These are phyloP conservation scores for Pleurotus platypus DNA, from an alignment of 768 basidiomycete genomes.

Conservation along the genomic window DNA sequence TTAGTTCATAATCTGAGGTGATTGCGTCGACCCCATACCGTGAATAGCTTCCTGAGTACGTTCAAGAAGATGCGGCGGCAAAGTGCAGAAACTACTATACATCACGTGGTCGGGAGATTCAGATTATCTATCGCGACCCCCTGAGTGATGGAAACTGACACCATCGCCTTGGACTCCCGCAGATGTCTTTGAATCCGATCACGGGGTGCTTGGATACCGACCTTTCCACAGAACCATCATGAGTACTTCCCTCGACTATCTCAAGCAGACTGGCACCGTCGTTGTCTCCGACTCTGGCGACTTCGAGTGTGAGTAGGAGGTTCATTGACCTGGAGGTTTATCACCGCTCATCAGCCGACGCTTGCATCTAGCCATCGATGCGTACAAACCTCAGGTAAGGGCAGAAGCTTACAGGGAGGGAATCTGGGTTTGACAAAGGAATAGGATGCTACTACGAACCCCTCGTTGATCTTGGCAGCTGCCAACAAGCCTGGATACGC, in stretches of 20 bases:
- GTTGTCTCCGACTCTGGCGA: slow-evolving; percentile 98
- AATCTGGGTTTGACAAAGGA: slow-evolving; percentile 8
- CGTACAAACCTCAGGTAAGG: slow-evolving; percentile 87
- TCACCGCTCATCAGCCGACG: slow-evolving; percentile 18
- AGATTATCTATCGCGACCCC: too few relatives aligned
- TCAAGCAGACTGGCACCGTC: slow-evolving; percentile 91
- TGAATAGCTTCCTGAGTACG: too few relatives aligned
- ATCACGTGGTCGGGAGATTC: too few relatives aligned
- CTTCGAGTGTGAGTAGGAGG: slow-evolving; percentile 66
- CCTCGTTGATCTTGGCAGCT: slow-evolving; percentile 90
- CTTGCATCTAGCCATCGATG: slow-evolving; percentile 72
- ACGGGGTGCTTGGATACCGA: too few relatives aligned
- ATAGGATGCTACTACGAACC: slow-evolving; percentile 98
- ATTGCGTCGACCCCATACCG: too few relatives aligned
- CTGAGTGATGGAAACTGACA: too few relatives aligned
- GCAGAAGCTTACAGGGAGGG: neutral
- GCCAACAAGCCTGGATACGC: slow-evolving; percentile 87
- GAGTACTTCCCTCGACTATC: slow-evolving; percentile 77
- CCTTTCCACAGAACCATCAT: slow-evolving; percentile 38
- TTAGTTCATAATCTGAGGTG: too few relatives aligned
- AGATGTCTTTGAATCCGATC: too few relatives aligned
- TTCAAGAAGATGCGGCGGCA: too few relatives aligned
- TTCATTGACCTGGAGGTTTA: slow-evolving; percentile 5
- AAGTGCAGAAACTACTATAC: too few relatives aligned
- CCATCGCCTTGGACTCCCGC: too few relatives aligned